These are phyloP conservation scores for Phytopythium ostracodes DNA, from an alignment of 352 stramenopile genomes.

Conservation along the genomic window DNA sequence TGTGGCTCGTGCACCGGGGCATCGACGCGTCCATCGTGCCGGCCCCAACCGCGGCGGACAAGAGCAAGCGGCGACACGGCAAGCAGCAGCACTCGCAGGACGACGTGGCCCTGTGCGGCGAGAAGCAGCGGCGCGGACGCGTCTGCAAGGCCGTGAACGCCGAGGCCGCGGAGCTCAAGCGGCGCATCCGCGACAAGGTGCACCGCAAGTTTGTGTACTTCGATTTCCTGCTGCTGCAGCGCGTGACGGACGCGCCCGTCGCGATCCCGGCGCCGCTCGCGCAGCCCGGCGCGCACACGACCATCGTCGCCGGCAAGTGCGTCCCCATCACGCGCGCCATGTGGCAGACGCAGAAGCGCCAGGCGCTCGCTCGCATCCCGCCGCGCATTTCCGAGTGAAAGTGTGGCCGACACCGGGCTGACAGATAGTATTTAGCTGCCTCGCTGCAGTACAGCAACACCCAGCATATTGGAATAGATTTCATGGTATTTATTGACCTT, in stretches of 20 bases:
- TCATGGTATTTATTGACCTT: slow-evolving; percentile 1
- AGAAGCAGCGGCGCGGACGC: slow-evolving; percentile 9
- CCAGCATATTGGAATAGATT: background rate
- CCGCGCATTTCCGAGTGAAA: background rate
- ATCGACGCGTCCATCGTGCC: slow-evolving; percentile 16
- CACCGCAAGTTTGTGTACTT: slow-evolving; percentile 47
- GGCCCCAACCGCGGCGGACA: slow-evolving; percentile 4
- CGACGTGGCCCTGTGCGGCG: slow-evolving; percentile 1
- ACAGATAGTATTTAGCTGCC: background rate
- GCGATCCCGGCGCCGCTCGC: slow-evolving; percentile 37
- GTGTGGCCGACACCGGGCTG: no score
- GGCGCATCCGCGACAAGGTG: slow-evolving; percentile 42
- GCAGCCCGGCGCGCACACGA: slow-evolving; percentile 18
- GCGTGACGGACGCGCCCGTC: slow-evolving; percentile 47
- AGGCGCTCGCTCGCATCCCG: background rate
- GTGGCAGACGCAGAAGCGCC: slow-evolving; percentile 33
- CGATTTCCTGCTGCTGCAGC: slow-evolving; percentile 56
- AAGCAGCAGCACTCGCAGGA: slow-evolving; percentile 13
- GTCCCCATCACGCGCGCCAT: slow-evolving; percentile 62
- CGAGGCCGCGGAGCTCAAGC: slow-evolving; percentile 56
- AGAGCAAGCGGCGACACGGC: slow-evolving; percentile 13
- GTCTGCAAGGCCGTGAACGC: slow-evolving; percentile 9
- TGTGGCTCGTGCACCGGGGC: slow-evolving; percentile 33
- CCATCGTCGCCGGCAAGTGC: slow-evolving; percentile 50
- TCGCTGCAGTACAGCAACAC: no score